Base-by-base conservation (phyloP, 345 rosid species). In the Citrus sinensis region DNA sequence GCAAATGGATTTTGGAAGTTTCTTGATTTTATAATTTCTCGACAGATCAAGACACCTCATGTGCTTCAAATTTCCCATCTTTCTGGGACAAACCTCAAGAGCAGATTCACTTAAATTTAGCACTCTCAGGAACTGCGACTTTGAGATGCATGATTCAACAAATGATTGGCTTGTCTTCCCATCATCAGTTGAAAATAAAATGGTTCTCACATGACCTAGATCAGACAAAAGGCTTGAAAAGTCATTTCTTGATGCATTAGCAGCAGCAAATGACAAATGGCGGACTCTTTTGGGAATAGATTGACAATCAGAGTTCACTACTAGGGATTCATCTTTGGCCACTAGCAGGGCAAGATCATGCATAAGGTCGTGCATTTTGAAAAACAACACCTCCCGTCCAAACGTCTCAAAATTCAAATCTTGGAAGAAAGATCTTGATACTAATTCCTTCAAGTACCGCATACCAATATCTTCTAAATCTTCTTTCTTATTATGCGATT, bases 31-130 rank as follows among this genome's bases (percentile, higher is more conserved):
- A 27, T 0, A 0, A 16, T 64, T 71, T 3, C 32, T 0, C 3
- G 0, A 0, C 70, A 79, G 55, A 34, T 79, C 56, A 7, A 86
- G 85, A 73, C 74, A 66, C n/a, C 79, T 71, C 3, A 86, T 25
- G 35, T 79, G 73, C 71, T 69, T 83, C 80, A 83, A 27, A 59
- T 67, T 77, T n/a, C 66, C 14, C 2, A 81, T 60, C 17, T 34
- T 22, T 40, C 32, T 14, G 8, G 87, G 85, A 32, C 79, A 16
- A 6, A 24, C 78, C 39, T 74, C 77, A 16, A 69, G 17, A 17
- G 16, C 39, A 22, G 61, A 37, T 7, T 0, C 30, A 29, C 2
- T 29, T 29, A 29, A 29, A 29, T 29, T 0, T 29, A 29, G 30
- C 30, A 29, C 30, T 29, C 82, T 79, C 24, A 83, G n/a, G 13